Base-by-base conservation (phyloP, 2,329 filamentous ascomycete genomes). In the Colletotrichum neosansevieriae region DNA sequence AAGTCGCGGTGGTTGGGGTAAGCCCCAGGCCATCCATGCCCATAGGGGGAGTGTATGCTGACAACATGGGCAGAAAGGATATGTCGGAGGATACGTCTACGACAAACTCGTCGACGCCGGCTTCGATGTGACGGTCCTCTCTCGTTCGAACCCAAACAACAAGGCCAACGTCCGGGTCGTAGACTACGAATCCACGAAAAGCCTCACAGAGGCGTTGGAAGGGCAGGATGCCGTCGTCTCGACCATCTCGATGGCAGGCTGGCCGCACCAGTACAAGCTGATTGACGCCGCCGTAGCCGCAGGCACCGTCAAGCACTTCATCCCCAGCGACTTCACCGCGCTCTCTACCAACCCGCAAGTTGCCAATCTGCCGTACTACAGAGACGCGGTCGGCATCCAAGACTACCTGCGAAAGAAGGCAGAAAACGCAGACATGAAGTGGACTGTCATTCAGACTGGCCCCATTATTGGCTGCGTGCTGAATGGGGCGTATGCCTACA, bases 201-300 rank as follows among this genome's bases (percentile, higher is more conserved):
- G 84, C 24, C 81, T 91, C n/a, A 81, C 77, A 0, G 71, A 78
- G 1, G 85, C 85, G 0, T 82, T 91, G 53, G 71, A 81, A 45
- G 87, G 84, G 51, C 83, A 89, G 62, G 88, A 90, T 70, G 88
- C 85, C 1, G 80, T 90, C 13, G 75, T 89, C 29, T 82, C 81
- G 6, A 77, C 82, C 2, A 77, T 88, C 40, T 80, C 78, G 12
- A 73, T 84, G 6, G 40, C 60, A 6, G 69, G 56, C 10, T 67
- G 72, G n/a, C 84, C 88, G 63, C 75, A 77, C 32, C 86, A 88
- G 71, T 76, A 78, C 42, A 79, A 78, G 40, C 74, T 88, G 64
- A 82, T 88, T 45, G 83, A 88, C 59, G 86, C 85, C 1, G 82
- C 85, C n/a, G 79, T 85, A 29, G 77, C 78, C 6, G 86, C 85